Conservation (phyloP, 2,329 filamentous ascomycete species). For the Cordyceps tenuipes region DNA sequence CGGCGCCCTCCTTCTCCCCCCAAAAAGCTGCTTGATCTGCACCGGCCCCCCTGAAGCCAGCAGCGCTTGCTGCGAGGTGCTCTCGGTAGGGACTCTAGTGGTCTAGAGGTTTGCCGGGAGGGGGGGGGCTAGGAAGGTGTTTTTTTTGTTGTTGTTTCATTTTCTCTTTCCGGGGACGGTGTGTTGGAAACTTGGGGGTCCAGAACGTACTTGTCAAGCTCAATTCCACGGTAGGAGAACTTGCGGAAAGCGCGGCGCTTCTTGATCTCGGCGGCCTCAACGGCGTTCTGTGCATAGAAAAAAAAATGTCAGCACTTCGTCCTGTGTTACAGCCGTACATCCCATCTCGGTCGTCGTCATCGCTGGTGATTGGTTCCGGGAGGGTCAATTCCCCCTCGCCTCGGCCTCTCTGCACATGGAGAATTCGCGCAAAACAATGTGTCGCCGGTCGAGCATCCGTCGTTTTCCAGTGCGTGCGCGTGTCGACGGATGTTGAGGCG, state of each 20-base stretch:
- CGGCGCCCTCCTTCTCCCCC: too few relatives aligned
- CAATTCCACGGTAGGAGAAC: constrained; percentile 99
- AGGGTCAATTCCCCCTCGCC: neutral
- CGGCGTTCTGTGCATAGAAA: constrained; percentile 62
- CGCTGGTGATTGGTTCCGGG: neutral
- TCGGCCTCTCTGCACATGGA: neutral
- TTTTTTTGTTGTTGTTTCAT: too few relatives aligned
- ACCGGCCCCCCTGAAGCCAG: too few relatives aligned
- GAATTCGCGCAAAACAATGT: neutral
- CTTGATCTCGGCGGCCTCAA: constrained; percentile 99
- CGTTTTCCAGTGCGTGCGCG: neutral
- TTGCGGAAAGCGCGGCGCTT: constrained; percentile 99
- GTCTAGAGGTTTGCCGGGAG: neutral
- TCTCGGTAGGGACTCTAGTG: neutral
- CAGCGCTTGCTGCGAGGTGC: too few relatives aligned
- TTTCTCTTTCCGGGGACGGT: too few relatives aligned
- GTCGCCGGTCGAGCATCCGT: neutral
- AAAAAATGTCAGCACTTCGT: constrained; percentile 23
- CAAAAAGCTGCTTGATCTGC: too few relatives aligned
- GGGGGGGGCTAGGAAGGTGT: neutral
- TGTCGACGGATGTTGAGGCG: neutral
- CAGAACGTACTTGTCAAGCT: constrained; percentile 89
- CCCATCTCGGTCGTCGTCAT: neutral
- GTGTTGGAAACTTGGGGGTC: too few relatives aligned
- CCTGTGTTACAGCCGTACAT: constrained; percentile 2